phyloP scores from a whole-genome alignment of 257 asterid species.

The Ilex aquifolium region DNA sequence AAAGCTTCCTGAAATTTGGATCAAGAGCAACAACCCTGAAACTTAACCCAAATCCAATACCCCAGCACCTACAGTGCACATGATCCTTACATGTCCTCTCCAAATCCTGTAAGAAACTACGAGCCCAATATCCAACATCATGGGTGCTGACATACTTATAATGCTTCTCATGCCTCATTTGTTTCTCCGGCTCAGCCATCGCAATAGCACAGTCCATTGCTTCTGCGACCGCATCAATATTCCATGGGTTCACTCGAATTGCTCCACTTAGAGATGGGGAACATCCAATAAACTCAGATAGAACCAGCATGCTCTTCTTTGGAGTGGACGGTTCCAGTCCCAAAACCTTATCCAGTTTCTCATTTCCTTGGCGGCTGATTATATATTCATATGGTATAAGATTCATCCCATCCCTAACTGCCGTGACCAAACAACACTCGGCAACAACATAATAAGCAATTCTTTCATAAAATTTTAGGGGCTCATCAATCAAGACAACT shows the following conservation, averaged over 20 bases:
- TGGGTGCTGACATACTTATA: constrained; percentile 84
- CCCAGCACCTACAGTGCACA: constrained; percentile 74
- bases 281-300: constrained; percentile 86
- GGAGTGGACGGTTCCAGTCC: constrained; percentile 36
- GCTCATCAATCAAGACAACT: constrained; percentile 60
- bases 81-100: constrained; percentile 86
- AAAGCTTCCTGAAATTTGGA: constrained; percentile 71
- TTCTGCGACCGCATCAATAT: constrained; percentile 70
- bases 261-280: constrained; percentile 91
- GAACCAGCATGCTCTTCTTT: constrained; percentile 77
- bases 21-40: constrained; percentile 84
- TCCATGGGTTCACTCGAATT: constrained; percentile 86
- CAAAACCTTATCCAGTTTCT: constrained; percentile 44
- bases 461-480: constrained; percentile 65
- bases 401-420: constrained; percentile 94
- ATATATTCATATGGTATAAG: constrained; percentile 81
- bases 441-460: constrained; percentile 76
- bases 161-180: constrained; percentile 78
- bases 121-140: constrained; percentile 88
- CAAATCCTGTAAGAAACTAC: constrained; percentile 78
- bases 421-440: constrained; percentile 85
- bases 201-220: constrained; percentile 78
- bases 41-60: constrained; percentile 81
- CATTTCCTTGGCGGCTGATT: constrained; percentile 74
- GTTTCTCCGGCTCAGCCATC: constrained; percentile 80